phyloP scores from a whole-genome alignment of 257 asterid genomes.

The Solanum ossicruentum region DNA sequence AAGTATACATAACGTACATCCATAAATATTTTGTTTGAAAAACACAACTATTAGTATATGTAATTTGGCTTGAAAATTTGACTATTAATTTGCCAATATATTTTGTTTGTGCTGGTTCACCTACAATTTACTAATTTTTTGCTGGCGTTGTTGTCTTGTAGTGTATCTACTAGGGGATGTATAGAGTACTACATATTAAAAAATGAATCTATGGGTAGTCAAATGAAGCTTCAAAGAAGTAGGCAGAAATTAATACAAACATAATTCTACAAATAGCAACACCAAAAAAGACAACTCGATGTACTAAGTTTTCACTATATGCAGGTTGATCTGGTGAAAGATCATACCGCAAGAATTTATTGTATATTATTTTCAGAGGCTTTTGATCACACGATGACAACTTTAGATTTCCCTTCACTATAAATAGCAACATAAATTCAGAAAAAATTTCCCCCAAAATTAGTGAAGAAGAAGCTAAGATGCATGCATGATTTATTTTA shows the following conservation, averaged over 20 bases:
- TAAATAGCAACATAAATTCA: background rate
- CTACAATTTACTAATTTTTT: background rate
- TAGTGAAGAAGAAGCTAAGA: background rate
- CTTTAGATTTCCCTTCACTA: too few relatives aligned
- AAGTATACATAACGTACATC: background rate
- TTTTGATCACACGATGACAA: too few relatives aligned
- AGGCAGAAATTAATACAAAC: background rate
- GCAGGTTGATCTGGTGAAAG: too few relatives aligned
- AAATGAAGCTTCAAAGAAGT: background rate
- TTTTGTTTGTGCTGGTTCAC: background rate
- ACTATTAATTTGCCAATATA: background rate
- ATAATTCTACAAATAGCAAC: background rate
- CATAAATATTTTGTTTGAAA: background rate
- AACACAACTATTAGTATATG: background rate
- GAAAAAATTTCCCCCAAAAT: background rate
- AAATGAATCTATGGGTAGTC: background rate
- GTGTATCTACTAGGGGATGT: background rate
- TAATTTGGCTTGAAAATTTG: background rate
- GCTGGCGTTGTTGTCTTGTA: background rate
- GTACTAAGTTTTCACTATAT: too few relatives aligned
- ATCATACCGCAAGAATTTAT: too few relatives aligned
- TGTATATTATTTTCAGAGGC: too few relatives aligned
- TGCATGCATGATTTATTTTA: too few relatives aligned
- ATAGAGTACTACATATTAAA: background rate
- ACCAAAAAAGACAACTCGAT: too few relatives aligned